Conservation (phyloP, 805 yeast genomes). For the Priceomyces castillae region DNA sequence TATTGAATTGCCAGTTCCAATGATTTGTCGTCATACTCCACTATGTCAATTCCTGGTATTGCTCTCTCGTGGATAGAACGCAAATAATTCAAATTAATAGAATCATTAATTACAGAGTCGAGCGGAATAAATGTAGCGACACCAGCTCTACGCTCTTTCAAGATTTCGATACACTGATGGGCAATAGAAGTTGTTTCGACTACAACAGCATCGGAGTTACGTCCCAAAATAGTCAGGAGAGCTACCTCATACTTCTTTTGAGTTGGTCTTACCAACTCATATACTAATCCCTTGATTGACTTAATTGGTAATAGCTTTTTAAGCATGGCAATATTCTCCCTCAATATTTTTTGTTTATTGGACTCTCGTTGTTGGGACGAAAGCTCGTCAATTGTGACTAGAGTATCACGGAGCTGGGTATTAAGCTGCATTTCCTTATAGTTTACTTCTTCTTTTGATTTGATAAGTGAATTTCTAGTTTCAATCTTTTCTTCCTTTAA, state of each 20-base stretch:
- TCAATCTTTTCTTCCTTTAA: constrained; percentile 25
- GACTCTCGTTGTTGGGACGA: constrained; percentile 77
- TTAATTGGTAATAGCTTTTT: constrained; percentile 67
- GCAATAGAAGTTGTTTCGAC: constrained; percentile 74
- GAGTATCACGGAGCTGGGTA: constrained; percentile 56
- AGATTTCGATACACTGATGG: constrained; percentile 68
- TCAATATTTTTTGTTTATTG: constrained; percentile 59
- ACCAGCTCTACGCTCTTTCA: constrained; percentile 85
- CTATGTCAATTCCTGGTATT: constrained; percentile 70
- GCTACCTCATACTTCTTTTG: constrained; percentile 72
- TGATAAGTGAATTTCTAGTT: constrained; percentile 25
- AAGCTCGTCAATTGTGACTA: constrained; percentile 64
- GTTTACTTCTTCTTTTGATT: constrained; percentile 34
- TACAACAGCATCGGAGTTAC: constrained; percentile 74
- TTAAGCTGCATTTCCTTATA: constrained; percentile 60
- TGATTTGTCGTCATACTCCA: constrained; percentile 60
- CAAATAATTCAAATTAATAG: constrained; percentile 50
- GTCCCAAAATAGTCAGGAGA: constrained; percentile 73
- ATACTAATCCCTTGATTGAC: constrained; percentile 78
- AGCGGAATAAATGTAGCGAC: constrained; percentile 85
- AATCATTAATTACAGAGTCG: constrained; percentile 61
- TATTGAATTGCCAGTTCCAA: constrained; percentile 77
- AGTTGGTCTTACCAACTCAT: constrained; percentile 76
- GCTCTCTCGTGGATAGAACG: constrained; percentile 54
- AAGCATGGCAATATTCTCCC: constrained; percentile 70